Base-by-base conservation (phyloP, 768 basidiomycete species). In the Termitomyces sp. region DNA sequence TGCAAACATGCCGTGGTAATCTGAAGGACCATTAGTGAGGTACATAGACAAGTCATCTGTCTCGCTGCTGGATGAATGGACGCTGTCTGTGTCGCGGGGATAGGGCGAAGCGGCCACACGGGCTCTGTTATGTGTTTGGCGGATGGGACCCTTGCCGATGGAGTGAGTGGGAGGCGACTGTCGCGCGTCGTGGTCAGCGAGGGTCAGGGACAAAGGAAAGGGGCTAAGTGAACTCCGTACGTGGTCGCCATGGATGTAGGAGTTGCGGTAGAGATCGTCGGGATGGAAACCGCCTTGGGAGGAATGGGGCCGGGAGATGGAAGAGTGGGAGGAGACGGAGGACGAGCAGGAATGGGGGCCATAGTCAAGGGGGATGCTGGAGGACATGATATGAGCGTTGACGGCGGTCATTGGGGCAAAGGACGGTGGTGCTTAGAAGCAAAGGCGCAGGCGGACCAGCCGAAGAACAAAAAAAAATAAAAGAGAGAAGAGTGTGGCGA, bases 41-140 rank as follows among this genome's bases (percentile, higher is more conserved):
- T 84, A 92, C 85, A 91, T 86, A 64, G 88, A 79, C 62, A 92
- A 80, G 70, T 93, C 91, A 65, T 94, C 92, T n/a, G 91, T 87
- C 75, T 93, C 92, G 74, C 86, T 88, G 55, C 89, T 91, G 45
- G 90, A 92, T 12, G 91, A 92, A 67, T 93, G 89, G 62, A 92
- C 88, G 68, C 87, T 88, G 76, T 92, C 89, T 13, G 87, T 84
- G 68, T 93, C 91, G 61, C 91, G 85, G 55, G 90, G 88, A 72
- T 94, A 94, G 47, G 91, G 91, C 55, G 91, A 92, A 31, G 91
- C 86, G 46, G 86, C 86, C 45, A 82, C 87, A 63, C 91, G 86
- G 63, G 89, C 89, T 63, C 91, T 84, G 71, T 87, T 86, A 73
- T 92, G 90, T 60, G 82, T 80, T 31, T 85, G 84, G 64, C 89